Conservation (phyloP, 2,329 filamentous ascomycete genomes). For the Xylaria sp. region DNA sequence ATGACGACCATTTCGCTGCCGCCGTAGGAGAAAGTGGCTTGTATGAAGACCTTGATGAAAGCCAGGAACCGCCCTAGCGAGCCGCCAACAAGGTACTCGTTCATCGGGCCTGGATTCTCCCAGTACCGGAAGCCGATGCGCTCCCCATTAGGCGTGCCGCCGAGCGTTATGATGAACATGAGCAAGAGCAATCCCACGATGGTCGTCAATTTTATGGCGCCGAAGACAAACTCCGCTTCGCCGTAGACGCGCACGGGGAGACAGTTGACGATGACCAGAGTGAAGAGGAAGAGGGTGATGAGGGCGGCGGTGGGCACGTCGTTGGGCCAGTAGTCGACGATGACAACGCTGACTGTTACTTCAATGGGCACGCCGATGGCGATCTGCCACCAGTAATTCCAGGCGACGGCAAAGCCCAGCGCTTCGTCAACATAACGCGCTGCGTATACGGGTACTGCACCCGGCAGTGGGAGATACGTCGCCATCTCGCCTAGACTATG, state of each 20-base stretch:
- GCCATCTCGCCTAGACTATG: slow-evolving; percentile 68
- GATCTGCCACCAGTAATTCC: slow-evolving; percentile 65
- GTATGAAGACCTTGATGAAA: slow-evolving; percentile 60
- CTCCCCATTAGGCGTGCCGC: slow-evolving; percentile 57
- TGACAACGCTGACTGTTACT: slow-evolving; percentile 58
- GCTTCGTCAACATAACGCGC: slow-evolving; percentile 61
- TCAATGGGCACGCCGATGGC: slow-evolving; percentile 62
- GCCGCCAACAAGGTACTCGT: slow-evolving; percentile 55
- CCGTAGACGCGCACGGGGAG: slow-evolving; percentile 60
- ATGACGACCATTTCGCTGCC: slow-evolving; percentile 58
- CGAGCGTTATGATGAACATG: slow-evolving; percentile 62
- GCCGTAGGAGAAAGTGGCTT: slow-evolving; percentile 61
- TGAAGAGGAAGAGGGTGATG: slow-evolving; percentile 53
- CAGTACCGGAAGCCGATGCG: slow-evolving; percentile 61
- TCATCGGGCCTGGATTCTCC: slow-evolving; percentile 57
- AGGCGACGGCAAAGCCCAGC: slow-evolving; percentile 61
- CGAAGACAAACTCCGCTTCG: slow-evolving; percentile 65
- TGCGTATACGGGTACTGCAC: slow-evolving; percentile 63
- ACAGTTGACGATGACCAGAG: slow-evolving; percentile 55
- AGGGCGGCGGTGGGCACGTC: slow-evolving; percentile 45
- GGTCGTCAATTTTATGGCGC: slow-evolving; percentile 61
- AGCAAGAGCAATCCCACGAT: slow-evolving; percentile 63
- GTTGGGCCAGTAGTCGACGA: slow-evolving; percentile 59
- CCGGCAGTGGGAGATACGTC: slow-evolving; percentile 69
- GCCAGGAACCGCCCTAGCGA: slow-evolving; percentile 56